Base-by-base conservation (phyloP, 164 flowering plant genomes). In the Vitis labrusca region DNA sequence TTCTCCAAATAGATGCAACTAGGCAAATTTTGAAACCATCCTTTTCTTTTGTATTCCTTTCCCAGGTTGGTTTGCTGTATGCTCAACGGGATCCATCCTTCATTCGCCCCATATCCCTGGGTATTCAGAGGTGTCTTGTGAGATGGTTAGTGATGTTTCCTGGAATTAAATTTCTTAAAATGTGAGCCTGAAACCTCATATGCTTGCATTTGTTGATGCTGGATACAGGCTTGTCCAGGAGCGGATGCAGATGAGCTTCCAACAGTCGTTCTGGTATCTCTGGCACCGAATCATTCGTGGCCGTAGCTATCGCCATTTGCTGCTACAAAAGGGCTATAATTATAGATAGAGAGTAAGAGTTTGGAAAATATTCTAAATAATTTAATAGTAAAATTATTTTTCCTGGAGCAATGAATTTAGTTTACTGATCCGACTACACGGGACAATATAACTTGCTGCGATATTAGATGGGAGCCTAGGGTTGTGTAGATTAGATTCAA, bases 221-320 rank as follows among this genome's bases (percentile, higher is more conserved):
- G 68, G 57, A 63, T 67, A 47, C 91, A 95, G 99, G 99, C 82
- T 95, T 83, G 88, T 95, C 74, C 97, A 88, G 73, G 92, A 95
- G 83, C 67, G 77, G 63, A 74, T 91, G 82, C 71, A 83, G 68
- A 77, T 93, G 88, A 81, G 81, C 77, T 80, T 76, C 61, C 57
- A 29, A 67, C 79, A 68, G 60, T 80, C 80, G 7, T 59, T 86
- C n/a, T 74, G 55, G 65, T 93, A 61, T 78, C 47, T 54, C 48
- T 95, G 97, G 97, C 99, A 95, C 60, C 79, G 97, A 63, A 5
- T 83, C 51, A 69, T 93, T n/a, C 91, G 97, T 63, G 98, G 98
- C 5, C 93, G 99, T 71, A 79, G 82, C 76, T 95, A 95, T 81
- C 94, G 94, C 19, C 98, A 95, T 80, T 76, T 95, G 83, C 83